Conservation (phyloP, 2,329 filamentous ascomycete species). For the Colletotrichum kahawae region DNA sequence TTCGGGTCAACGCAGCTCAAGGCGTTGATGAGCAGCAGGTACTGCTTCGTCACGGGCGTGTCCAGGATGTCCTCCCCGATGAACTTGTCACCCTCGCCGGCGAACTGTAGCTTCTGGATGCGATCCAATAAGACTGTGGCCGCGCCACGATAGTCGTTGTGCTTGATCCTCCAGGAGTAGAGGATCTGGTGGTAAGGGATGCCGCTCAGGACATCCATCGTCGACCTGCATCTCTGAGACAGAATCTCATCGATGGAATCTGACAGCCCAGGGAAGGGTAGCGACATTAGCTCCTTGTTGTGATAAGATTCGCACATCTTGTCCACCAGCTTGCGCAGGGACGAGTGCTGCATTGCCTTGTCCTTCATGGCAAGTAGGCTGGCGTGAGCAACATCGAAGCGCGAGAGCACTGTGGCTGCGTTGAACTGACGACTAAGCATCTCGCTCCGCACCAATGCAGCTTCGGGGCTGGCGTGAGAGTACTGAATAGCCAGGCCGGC, state of each 20-base stretch:
- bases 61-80: slow-evolving; percentile 62
- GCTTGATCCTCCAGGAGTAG: slow-evolving; percentile 87
- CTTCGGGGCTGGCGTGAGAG: slow-evolving; percentile 38
- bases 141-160: slow-evolving; percentile 84
- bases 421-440: slow-evolving; percentile 86
- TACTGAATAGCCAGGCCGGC: slow-evolving; percentile 77
- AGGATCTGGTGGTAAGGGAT: slow-evolving; percentile 87
- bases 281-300: slow-evolving; percentile 69
- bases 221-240: slow-evolving; percentile 70
- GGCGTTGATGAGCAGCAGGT: slow-evolving; percentile 91
- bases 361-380: slow-evolving; percentile 78
- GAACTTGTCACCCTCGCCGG: slow-evolving; percentile 64
- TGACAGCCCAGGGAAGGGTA: slow-evolving; percentile 81
- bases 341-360: slow-evolving; percentile 72
- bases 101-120: slow-evolving; percentile 64
- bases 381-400: slow-evolving; percentile 83
- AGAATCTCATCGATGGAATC: slow-evolving; percentile 82
- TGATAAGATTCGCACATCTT: slow-evolving; percentile 73
- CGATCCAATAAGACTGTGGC: slow-evolving; percentile 67
- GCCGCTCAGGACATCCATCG: slow-evolving; percentile 66
- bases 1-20: slow-evolving; percentile 82
- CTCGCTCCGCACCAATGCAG: slow-evolving; percentile 62
- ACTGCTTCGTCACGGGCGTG: slow-evolving; percentile 73
- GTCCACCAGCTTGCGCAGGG: slow-evolving; percentile 72
- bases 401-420: slow-evolving; percentile 77